Evolutionary conservation across 805 yeast species (phyloP).

Genomic region (Lipomyces chichibuensis): DNA sequence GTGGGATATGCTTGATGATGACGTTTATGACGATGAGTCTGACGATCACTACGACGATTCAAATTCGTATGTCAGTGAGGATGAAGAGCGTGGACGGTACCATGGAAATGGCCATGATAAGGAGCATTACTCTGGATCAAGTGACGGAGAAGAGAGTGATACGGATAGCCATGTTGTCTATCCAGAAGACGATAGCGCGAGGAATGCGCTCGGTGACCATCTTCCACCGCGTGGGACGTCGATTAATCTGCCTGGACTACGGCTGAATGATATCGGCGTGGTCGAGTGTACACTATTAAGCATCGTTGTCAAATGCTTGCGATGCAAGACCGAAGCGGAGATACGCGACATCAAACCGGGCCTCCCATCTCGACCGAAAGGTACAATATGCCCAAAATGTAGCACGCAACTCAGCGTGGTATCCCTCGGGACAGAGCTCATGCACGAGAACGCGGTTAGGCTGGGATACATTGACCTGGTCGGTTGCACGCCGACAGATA

Average conservation of each 20-base stretch:
- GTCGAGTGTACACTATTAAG: constrained; percentile 44
- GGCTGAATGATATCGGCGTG: constrained; percentile 43
- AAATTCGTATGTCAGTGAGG: constrained; percentile 15
- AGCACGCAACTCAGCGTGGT: constrained; percentile 43
- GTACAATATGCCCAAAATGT: constrained; percentile 46
- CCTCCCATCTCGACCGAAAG: constrained; percentile 37
- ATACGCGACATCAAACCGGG: constrained; percentile 44
- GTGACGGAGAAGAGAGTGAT: constrained; percentile 43
- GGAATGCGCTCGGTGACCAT: not conserved
- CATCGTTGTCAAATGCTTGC: constrained; percentile 45
- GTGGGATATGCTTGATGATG: constrained; percentile 33
- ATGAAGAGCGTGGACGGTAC: constrained; percentile 24
- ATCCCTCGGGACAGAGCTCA: constrained; percentile 44
- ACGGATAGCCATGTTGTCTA: constrained; percentile 25
- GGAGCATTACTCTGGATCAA: constrained; percentile 35
- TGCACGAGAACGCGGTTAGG: constrained; percentile 40
- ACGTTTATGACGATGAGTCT: not conserved
- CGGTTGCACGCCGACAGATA: constrained; percentile 46
- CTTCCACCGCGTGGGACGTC: constrained; percentile 43
- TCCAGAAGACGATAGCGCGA: not conserved
- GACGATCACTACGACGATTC: constrained; percentile 11
- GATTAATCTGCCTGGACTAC: constrained; percentile 42
- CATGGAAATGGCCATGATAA: constrained; percentile 27
- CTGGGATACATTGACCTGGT: constrained; percentile 47
- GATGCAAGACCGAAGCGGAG: constrained; percentile 46